A percentile compares a stretch with the other conserved stretches of the same genome.
Conservation (phyloP, 2,329 filamentous ascomycete species). For the Aspergillus terreus region DNA sequence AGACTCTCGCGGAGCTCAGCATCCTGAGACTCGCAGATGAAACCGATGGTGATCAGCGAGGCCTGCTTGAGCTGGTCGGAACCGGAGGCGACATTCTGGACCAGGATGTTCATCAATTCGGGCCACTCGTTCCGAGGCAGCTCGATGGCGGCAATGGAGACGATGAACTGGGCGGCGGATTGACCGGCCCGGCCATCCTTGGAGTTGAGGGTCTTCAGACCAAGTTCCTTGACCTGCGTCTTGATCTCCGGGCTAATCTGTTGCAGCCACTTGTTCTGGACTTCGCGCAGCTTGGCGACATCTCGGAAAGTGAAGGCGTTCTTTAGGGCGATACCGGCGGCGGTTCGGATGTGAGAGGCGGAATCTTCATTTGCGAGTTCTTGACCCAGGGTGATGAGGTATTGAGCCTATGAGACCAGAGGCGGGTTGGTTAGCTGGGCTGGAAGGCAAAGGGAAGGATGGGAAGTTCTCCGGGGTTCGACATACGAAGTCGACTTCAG, state of each 20-base stretch:
- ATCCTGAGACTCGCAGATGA: slow-evolving; percentile 96
- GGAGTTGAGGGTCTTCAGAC: slow-evolving; percentile 82
- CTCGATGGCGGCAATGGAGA: slow-evolving; percentile 91
- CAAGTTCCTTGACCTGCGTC: slow-evolving; percentile 79
- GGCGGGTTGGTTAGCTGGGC: slow-evolving; percentile 23
- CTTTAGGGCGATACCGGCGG: slow-evolving; percentile 93
- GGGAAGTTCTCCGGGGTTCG: background rate
- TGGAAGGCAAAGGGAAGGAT: background rate
- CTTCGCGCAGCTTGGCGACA: slow-evolving; percentile 76
- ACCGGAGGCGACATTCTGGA: slow-evolving; percentile 88
- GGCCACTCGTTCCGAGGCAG: slow-evolving; percentile 89
- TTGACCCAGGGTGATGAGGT: slow-evolving; percentile 86
- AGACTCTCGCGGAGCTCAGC: slow-evolving; percentile 76
- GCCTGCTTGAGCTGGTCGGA: slow-evolving; percentile 87
- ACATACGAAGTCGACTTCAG: slow-evolving; percentile 91
- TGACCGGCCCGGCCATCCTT: slow-evolving; percentile 77
- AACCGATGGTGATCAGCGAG: slow-evolving; percentile 93
- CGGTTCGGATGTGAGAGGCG: slow-evolving; percentile 79
- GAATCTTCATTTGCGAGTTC: slow-evolving; percentile 89
- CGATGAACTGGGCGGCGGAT: slow-evolving; percentile 90
- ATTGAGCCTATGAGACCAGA: slow-evolving; percentile 65
- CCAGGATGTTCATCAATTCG: slow-evolving; percentile 82
- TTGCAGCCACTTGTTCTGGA: slow-evolving; percentile 90
- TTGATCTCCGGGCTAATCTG: slow-evolving; percentile 79
- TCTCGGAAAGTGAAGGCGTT: slow-evolving; percentile 97